Base-by-base conservation (phyloP, 108 stramenopile genomes). In the Skeletonema tropicum region DNA sequence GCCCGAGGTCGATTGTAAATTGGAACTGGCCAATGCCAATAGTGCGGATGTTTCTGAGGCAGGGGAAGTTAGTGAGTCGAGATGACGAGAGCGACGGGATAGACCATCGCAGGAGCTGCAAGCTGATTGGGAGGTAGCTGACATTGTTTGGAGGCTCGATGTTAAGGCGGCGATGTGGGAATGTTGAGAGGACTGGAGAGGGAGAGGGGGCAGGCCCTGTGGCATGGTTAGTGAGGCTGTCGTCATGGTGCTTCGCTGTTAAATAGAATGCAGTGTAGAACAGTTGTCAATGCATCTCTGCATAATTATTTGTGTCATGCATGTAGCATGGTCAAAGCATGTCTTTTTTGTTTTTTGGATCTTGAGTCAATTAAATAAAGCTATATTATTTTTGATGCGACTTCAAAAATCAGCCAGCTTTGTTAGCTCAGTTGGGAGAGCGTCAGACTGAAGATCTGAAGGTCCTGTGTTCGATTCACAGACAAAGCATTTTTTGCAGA, bases 51-150 rank as follows among this genome's bases (percentile, higher is more conserved):
- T 88, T 71, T 92, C 94, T 26, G 86, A 85, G 21, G 94, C 94
- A 38, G 94, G 94, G 35, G 83, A 83, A 21, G 94, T 95, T 29
- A 95, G 64, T 19, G 91, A 88, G 60, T 90, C 89, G 58, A 95
- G 73, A 63, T 95, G 90, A 19, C 89, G 79, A 14, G 88, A 85
- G 36, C 91, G 86, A 36, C 84, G 83, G 39, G 86, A 83, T 35
- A 95, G 73, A 60, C 77, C 85, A 69, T 91, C 89, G 74, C 86
- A 89, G 46, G 81, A 81, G 19, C 82, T 77, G 41, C 70, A 77
- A 45, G 90, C 86, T 26, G 80, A 80, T 10, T 42, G 19, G 5
- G 91, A 91, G 29, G 90, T 83, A 14, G 76, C 31, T 13, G 85
- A 75, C 87, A 92, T 87, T 60, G 83, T 87, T 33, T 30, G 33